Evolutionary conservation across 164 flowering plant genomes (phyloP).

Genomic region (Vitis vinifera): ASM3070453v1 NC_081812.1:12589001-12589500

Average conservation of each 20-base stretch:
- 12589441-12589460: no score
- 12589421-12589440: constrained; percentile 1
- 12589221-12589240: constrained; percentile 57
- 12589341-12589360: constrained; percentile 13
- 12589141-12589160: constrained; percentile 55
- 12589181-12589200: constrained; percentile 63
- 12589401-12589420: background rate
- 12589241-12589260: constrained; percentile 63
- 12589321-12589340: constrained; percentile 21
- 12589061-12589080: constrained; percentile 18
- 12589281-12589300: constrained; percentile 9
- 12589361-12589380: constrained; percentile 27
- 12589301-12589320: background rate
- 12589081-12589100: constrained; percentile 52
- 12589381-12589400: constrained; percentile 18
- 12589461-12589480: no score
- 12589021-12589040: no score
- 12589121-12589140: constrained; percentile 13
- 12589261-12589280: constrained; percentile 51
- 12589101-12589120: constrained; percentile 38
- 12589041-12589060: background rate
- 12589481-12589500: no score
- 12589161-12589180: constrained; percentile 56
- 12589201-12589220: constrained; percentile 55
- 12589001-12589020: no score